A percentile compares a stretch with the other conserved stretches of the same genome.
Evolutionary conservation across 352 stramenopile genomes (phyloP).

Genomic region (Phytophthora parvispora): DNA sequence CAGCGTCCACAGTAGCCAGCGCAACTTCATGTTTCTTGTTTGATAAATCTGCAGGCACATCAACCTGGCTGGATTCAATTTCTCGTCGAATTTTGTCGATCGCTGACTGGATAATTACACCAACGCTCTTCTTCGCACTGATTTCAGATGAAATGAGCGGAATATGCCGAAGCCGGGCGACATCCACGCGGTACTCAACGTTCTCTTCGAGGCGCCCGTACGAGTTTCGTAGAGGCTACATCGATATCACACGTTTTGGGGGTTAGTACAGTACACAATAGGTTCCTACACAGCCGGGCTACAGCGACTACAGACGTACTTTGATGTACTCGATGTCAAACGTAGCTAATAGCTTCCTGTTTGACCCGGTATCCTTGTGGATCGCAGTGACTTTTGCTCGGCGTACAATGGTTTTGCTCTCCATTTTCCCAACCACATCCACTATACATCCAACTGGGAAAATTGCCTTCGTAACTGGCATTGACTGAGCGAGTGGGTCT

Average conservation of each 20-base stretch:
- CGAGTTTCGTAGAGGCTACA: slow-evolving; percentile 24
- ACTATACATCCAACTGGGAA: slow-evolving; percentile 57
- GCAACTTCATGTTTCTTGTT: not conserved
- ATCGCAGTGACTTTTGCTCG: slow-evolving; percentile 44
- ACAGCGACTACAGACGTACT: slow-evolving; percentile 24
- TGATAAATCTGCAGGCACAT: not conserved
- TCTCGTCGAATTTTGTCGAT: slow-evolving; percentile 44
- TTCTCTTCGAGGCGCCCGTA: slow-evolving; percentile 20
- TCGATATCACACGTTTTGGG: not conserved
- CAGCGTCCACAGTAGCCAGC: slow-evolving; percentile 36
- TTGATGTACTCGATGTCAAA: slow-evolving; percentile 63
- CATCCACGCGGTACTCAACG: slow-evolving; percentile 18
- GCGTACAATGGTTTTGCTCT: slow-evolving; percentile 30
- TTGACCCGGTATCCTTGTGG: slow-evolving; percentile 23
- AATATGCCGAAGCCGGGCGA: slow-evolving; percentile 17
- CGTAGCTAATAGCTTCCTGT: slow-evolving; percentile 25
- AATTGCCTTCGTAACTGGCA: slow-evolving; percentile 45
- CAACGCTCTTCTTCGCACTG: slow-evolving; percentile 26
- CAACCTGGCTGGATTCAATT: slow-evolving; percentile 10
- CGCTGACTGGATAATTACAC: slow-evolving; percentile 35
- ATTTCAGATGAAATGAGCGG: slow-evolving; percentile 11
- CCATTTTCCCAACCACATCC: slow-evolving; percentile 30
- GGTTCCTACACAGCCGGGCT: too few species aligned
- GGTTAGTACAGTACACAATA: too few species aligned
- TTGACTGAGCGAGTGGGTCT: slow-evolving; percentile 19